Conservation (phyloP, 495 filamentous ascomycete species). For the Penicillium bialowiezense region DNA sequence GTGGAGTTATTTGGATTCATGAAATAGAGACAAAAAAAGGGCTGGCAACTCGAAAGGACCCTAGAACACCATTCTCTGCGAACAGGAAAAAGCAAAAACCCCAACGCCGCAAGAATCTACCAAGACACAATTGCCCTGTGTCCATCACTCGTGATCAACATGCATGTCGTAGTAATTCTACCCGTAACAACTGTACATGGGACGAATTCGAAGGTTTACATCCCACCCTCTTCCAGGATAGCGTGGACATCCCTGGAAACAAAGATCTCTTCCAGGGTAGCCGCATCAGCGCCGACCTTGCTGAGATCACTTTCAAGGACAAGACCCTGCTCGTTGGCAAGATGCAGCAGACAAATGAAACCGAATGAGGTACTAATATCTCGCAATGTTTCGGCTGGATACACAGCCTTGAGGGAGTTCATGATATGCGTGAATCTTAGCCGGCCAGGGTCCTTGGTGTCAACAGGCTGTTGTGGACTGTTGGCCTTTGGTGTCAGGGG, state of each 20-base stretch:
- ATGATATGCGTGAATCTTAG: conserved; percentile 89
- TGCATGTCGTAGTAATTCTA: conserved; percentile 10
- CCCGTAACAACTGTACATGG: conserved; percentile 22
- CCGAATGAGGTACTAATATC: conserved; percentile 97
- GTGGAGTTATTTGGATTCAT: conserved; percentile 4
- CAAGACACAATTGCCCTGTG: conserved; percentile 16
- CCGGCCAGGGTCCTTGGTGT: conserved; percentile 34
- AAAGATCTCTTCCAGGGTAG: conserved; percentile 44
- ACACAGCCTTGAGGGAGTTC: conserved; percentile 81
- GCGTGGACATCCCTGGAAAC: conserved; percentile 39
- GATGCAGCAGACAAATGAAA: conserved; percentile 93
- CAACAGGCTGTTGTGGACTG: conserved; percentile 17
- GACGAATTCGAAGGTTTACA: conserved; percentile 20
- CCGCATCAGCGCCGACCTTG: conserved; percentile 22
- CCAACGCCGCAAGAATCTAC: conserved; percentile 29
- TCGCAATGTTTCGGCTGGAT: conserved; percentile 75
- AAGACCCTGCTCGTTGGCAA: conserved; percentile 97
- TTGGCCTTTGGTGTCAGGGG: conserved; percentile 35
- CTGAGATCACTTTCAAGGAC: conserved; percentile 53
- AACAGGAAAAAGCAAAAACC: conserved; percentile 18
- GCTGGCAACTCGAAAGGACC: not conserved
- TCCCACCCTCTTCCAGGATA: conserved; percentile 37
- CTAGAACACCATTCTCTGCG: conserved; percentile 18
- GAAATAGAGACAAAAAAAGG: conserved; percentile 2
- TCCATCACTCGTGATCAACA: conserved; percentile 24